Evolutionary conservation across 1,139 yeast genomes (phyloP).

Genomic region (Taphrina confusa): DNA sequence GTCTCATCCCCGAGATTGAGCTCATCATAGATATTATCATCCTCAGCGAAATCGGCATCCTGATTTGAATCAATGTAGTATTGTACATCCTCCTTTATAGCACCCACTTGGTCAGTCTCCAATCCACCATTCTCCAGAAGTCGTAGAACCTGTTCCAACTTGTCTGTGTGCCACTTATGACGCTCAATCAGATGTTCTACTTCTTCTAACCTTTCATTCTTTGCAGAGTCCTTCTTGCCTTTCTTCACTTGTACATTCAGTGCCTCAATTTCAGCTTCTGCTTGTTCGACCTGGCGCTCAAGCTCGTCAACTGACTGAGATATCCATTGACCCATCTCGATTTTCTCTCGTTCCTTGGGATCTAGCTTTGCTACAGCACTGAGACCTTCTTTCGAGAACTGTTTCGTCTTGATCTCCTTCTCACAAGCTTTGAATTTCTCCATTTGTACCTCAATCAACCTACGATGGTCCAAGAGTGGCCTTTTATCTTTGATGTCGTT

Average conservation of each 20-base stretch:
- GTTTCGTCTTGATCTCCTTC: conserved; percentile 91
- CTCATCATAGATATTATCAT: conserved; percentile 89
- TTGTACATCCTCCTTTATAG: conserved; percentile 83
- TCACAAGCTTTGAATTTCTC: conserved; percentile 95
- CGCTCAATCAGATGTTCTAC: conserved; percentile 67
- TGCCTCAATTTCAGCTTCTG: conserved; percentile 75
- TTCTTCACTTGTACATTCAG: conserved; percentile 57
- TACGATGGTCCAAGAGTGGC: conserved; percentile 72
- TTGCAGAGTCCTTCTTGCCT: conserved; percentile 60
- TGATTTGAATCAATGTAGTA: conserved; percentile 94
- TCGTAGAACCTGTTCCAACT: conserved; percentile 74
- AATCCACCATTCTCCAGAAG: conserved; percentile 79
- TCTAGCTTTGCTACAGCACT: conserved; percentile 68
- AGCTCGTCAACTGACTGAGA: conserved; percentile 77
- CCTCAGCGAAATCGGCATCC: conserved; percentile 94
- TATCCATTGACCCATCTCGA: conserved; percentile 71
- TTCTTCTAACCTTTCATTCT: conserved; percentile 61
- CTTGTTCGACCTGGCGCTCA: conserved; percentile 74
- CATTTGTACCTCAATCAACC: conserved; percentile 88
- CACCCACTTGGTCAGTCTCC: conserved; percentile 78
- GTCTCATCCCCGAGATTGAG: conserved; percentile 71
- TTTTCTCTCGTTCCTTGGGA: conserved; percentile 78
- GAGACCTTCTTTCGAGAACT: conserved; percentile 91
- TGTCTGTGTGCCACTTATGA: conserved; percentile 74
- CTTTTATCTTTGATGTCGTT: conserved; percentile 91